Evolutionary conservation across 2,329 filamentous ascomycete genomes (phyloP).

Genomic region (Fusarium sp.): DNA sequence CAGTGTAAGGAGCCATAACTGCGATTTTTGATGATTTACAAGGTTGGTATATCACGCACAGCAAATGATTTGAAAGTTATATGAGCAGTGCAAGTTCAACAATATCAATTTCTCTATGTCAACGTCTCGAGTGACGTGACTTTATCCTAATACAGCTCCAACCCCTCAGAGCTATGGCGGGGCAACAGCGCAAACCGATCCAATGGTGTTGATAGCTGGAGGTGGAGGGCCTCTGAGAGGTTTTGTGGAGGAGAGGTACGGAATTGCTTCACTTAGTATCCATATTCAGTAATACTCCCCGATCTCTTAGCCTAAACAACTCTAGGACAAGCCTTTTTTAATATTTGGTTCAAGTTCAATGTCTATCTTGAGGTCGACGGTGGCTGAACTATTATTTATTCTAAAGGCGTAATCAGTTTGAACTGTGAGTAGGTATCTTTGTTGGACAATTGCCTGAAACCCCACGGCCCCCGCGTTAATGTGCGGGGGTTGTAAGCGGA

Average conservation of each 20-base stretch:
- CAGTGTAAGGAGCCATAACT: slow-evolving; percentile 62
- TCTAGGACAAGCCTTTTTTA: not conserved
- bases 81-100: not conserved
- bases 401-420: not conserved
- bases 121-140: slow-evolving; percentile 27
- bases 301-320: slow-evolving; percentile 9
- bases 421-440: not conserved
- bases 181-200: slow-evolving; percentile 19
- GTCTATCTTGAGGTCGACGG: not conserved
- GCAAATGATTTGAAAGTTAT: no score
- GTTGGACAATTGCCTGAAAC: not conserved
- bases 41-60: not conserved
- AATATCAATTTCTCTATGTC: not conserved
- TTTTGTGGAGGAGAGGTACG: slow-evolving; percentile 18
- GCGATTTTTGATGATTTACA: slow-evolving; percentile 14
- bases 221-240: slow-evolving; percentile 7
- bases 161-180: slow-evolving; percentile 36
- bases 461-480: not conserved
- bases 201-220: slow-evolving; percentile 10
- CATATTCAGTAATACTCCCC: slow-evolving; percentile 14
- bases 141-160: slow-evolving; percentile 21
- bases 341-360: no score
- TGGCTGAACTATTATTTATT: not conserved
- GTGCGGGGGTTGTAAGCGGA: not conserved
- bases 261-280: slow-evolving; percentile 29